These are phyloP conservation scores for Starmerella floris DNA, from an alignment of 805 yeast species.

Conservation along the genomic window DNA sequence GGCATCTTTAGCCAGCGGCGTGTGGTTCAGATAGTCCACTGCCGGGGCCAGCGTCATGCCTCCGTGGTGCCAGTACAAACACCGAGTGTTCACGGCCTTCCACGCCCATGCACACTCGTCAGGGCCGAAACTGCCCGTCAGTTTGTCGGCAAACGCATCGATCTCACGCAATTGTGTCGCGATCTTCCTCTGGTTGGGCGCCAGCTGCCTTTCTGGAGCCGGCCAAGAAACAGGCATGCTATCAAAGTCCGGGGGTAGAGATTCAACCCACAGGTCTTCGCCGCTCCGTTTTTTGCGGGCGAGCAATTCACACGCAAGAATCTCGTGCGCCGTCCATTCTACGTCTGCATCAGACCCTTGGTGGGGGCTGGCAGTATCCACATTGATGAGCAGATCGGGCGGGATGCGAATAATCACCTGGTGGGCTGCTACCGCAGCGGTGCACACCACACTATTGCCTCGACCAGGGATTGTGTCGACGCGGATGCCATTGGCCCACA, in stretches of 20 bases:
- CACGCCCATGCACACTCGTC: conserved; percentile 44
- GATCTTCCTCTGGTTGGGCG: conserved; percentile 18
- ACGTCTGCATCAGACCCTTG: neutral
- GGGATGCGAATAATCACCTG: conserved; percentile 18
- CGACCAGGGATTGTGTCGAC: conserved; percentile 34
- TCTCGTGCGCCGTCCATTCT: conserved; percentile 12
- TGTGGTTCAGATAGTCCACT: conserved; percentile 78
- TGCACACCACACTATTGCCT: conserved; percentile 55
- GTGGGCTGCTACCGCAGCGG: conserved; percentile 24
- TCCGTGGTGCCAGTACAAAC: conserved; percentile 63
- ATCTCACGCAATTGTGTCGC: conserved; percentile 15
- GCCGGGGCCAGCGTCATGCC: conserved; percentile 80
- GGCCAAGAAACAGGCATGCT: conserved; percentile 56
- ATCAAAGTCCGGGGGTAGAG: conserved; percentile 51
- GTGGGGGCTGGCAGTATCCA: conserved; percentile 1
- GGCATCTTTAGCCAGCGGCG: conserved; percentile 22
- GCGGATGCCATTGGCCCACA: conserved; percentile 20
- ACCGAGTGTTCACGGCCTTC: conserved; percentile 83
- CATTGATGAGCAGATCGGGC: conserved; percentile 12
- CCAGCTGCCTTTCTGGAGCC: conserved; percentile 6
- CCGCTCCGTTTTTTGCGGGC: neutral
- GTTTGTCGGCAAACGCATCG: conserved; percentile 1
- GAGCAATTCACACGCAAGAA: conserved; percentile 13
- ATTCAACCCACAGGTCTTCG: conserved; percentile 35
- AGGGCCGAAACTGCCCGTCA: neutral